phyloP scores from a whole-genome alignment of 78 protist species.

The Pigoraptor vietnamica region DNA sequence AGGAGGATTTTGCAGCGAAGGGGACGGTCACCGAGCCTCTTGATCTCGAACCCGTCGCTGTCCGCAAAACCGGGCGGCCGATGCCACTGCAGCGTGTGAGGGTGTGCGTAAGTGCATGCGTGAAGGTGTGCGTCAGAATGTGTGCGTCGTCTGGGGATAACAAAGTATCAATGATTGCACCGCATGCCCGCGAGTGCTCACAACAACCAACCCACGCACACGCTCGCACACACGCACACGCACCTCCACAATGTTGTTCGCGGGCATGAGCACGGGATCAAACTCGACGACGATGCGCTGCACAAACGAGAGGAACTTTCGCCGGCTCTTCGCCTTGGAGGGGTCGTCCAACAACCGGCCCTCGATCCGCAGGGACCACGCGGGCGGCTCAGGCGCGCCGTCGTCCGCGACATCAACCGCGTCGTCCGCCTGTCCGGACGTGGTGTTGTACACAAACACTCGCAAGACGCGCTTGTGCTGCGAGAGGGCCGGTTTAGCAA shows the following conservation, averaged over 20 bases:
- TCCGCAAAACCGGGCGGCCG: neutral
- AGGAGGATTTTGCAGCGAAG: neutral
- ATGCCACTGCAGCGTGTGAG: neutral
- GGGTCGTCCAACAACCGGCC: neutral
- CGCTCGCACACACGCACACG: neutral
- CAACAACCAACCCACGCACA: too few relatives aligned
- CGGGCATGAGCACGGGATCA: neutral
- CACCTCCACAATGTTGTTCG: neutral
- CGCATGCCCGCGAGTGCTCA: neutral
- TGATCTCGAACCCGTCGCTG: neutral
- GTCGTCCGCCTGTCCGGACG: neutral
- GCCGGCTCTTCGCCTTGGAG: neutral
- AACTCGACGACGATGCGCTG: neutral
- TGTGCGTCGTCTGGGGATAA: neutral
- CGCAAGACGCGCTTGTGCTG: neutral
- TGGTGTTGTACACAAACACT: neutral
- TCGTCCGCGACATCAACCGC: neutral
- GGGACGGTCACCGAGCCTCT: neutral
- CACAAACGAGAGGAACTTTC: neutral
- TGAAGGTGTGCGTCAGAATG: too few relatives aligned
- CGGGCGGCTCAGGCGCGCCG: neutral
- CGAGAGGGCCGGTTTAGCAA: too few relatives aligned
- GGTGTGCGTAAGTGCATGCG: too few relatives aligned
- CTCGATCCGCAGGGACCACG: neutral
- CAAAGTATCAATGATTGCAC: too few relatives aligned